phyloP scores from a whole-genome alignment of 1,284 basidiomycete species.

The Cryptococcus maquisensis region DNA sequence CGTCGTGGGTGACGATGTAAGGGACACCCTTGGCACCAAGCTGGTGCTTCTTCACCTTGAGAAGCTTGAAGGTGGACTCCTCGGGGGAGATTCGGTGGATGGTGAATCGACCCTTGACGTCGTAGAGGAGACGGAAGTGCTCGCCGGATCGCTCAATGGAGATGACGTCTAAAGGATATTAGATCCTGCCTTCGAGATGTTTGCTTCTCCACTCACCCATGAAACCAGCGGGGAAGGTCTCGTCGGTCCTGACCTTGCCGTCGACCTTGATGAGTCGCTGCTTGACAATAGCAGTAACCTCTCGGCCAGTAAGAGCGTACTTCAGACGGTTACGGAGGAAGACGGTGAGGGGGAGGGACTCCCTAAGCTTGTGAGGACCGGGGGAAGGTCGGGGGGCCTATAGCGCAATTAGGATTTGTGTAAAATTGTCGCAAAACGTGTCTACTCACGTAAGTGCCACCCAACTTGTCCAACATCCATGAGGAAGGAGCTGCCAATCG shows the following conservation, averaged over 20 bases:
- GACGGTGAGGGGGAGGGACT: slow-evolving; percentile 89
- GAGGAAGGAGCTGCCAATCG: slow-evolving; percentile 93
- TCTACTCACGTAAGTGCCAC: slow-evolving; percentile 85
- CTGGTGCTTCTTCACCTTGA: slow-evolving; percentile 90
- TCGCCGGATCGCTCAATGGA: slow-evolving; percentile 98
- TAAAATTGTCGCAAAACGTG: background rate
- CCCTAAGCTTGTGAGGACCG: slow-evolving; percentile 98
- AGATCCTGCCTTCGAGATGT: background rate
- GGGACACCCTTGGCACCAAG: slow-evolving; percentile 93
- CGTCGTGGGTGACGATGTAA: slow-evolving; percentile 97
- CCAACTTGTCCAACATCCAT: slow-evolving; percentile 99
- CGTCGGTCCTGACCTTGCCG: slow-evolving; percentile 96
- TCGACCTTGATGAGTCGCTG: slow-evolving; percentile 99
- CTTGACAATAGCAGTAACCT: slow-evolving; percentile 91
- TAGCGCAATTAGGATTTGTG: background rate
- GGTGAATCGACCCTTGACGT: slow-evolving; percentile 98
- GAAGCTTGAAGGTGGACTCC: slow-evolving; percentile 96
- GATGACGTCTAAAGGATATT: slow-evolving; percentile 70
- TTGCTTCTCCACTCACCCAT: slow-evolving; percentile 65
- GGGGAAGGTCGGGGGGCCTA: slow-evolving; percentile 93
- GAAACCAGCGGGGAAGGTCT: slow-evolving; percentile 95
- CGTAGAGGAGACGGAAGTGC: slow-evolving; percentile 99
- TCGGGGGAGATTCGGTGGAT: slow-evolving; percentile 99
- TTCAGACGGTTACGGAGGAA: slow-evolving; percentile 99
- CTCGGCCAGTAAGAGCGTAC: slow-evolving; percentile 94